phyloP scores from a whole-genome alignment of 345 rosid genomes.

The Bruguiera sexangula region DNA sequence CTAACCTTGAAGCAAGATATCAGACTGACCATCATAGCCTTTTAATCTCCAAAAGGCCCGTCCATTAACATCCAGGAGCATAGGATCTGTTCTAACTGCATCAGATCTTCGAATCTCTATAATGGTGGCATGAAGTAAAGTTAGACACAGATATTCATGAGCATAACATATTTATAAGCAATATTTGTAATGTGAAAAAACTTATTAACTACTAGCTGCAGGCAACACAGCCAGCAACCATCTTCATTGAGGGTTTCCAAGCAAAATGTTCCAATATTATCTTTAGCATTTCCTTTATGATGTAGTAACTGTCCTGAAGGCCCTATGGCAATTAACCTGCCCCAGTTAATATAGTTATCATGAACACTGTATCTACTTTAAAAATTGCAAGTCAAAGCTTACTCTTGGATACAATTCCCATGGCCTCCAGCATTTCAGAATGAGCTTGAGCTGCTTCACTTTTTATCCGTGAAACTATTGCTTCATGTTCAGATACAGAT shows the following conservation, averaged over 20 bases:
- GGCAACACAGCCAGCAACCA: not conserved
- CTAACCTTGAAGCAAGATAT: slow-evolving; percentile 73
- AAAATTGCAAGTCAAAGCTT: slow-evolving; percentile 15
- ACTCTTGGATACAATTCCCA: slow-evolving; percentile 41
- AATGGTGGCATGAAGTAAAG: slow-evolving; percentile 1
- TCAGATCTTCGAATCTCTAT: slow-evolving; percentile 48
- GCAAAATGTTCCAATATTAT: not conserved
- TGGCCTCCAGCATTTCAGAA: slow-evolving; percentile 43
- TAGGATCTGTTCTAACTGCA: slow-evolving; percentile 64
- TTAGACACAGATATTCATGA: not conserved
- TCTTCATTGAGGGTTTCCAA: not conserved
- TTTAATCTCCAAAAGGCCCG: slow-evolving; percentile 63
- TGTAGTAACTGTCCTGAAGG: not conserved
- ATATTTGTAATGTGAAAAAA: not conserved
- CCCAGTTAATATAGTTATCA: not conserved
- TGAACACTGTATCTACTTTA: not conserved
- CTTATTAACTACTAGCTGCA: not conserved
- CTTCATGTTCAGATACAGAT: slow-evolving; percentile 44
- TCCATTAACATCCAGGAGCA: slow-evolving; percentile 49
- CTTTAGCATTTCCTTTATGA: no score
- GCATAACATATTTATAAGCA: not conserved
- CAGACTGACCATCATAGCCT: slow-evolving; percentile 32
- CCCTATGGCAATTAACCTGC: not conserved
- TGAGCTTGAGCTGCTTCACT: slow-evolving; percentile 48
- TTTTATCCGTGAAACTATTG: slow-evolving; percentile 43